Conservation (phyloP, 768 basidiomycete species). For the Leucosporidium yakuticum region DNA sequence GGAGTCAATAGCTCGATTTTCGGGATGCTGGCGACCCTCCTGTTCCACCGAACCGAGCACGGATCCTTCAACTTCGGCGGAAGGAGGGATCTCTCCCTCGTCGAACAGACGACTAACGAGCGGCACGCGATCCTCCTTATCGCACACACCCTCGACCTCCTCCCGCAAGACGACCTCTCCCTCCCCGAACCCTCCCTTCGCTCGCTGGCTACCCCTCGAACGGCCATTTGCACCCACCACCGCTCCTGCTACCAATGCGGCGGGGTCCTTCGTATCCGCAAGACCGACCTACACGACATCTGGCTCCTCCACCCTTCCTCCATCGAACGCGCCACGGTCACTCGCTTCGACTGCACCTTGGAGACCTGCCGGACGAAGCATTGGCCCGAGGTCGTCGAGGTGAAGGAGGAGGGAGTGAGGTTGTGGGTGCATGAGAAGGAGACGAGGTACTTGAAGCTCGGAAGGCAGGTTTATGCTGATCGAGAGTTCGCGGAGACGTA, state of each 20-base stretch:
- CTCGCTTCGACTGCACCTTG: background rate
- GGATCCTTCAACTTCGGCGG: background rate
- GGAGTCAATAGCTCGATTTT: background rate
- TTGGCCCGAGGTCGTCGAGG: background rate
- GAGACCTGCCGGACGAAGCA: background rate
- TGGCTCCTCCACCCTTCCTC: background rate
- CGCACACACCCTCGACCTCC: background rate
- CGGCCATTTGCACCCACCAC: background rate
- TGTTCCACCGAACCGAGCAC: background rate
- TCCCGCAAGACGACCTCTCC: background rate
- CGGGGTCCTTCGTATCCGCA: background rate
- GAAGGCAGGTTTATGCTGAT: background rate
- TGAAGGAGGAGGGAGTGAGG: background rate
- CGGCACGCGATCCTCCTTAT: background rate
- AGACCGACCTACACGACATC: background rate
- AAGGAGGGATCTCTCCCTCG: background rate
- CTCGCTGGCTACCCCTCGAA: background rate
- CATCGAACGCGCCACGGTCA: background rate
- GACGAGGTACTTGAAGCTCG: background rate
- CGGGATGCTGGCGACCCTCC: background rate
- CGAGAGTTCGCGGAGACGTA: background rate
- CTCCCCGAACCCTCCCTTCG: background rate
- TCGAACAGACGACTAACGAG: background rate
- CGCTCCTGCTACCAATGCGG: background rate
- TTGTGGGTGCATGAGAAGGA: background rate